Evolutionary conservation across 257 asterid genomes (phyloP).

Genomic region (Oldenlandia corymbosa): DNA sequence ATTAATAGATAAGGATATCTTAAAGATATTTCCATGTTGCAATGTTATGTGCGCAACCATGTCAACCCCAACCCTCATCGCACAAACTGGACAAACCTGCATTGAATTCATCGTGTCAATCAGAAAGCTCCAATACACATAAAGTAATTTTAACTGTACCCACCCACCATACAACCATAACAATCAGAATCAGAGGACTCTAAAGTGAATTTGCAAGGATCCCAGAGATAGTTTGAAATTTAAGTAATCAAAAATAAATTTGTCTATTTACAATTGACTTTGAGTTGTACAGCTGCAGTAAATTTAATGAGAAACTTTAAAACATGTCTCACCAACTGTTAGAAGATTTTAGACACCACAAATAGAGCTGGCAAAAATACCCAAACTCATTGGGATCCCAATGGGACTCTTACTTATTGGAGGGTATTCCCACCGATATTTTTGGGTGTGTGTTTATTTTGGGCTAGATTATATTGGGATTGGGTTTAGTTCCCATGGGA

Average conservation of each 20-base stretch:
- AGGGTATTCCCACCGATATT: too few relatives aligned
- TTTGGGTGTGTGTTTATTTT: too few relatives aligned
- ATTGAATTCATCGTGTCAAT: slow-evolving; percentile 13
- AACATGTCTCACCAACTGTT: background rate
- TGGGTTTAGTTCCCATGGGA: too few relatives aligned
- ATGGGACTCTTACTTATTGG: too few relatives aligned
- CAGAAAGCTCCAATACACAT: background rate
- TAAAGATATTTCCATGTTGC: slow-evolving; percentile 81
- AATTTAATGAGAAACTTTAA: too few relatives aligned
- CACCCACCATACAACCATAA: background rate
- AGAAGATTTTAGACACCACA: background rate
- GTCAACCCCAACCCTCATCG: slow-evolving; percentile 85
- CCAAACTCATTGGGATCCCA: too few relatives aligned
- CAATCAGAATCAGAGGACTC: background rate
- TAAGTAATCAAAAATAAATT: background rate
- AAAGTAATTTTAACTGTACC: background rate
- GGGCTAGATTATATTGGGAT: too few relatives aligned
- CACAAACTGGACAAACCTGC: slow-evolving; percentile 96
- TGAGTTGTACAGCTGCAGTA: too few relatives aligned
- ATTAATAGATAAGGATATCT: slow-evolving; percentile 61
- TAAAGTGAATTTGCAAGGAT: background rate
- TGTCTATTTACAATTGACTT: background rate
- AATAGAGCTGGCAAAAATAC: too few relatives aligned
- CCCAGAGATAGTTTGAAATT: background rate
- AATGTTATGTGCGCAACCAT: slow-evolving; percentile 93